Conservation (phyloP, 192 early-diverging fungal genomes). For the Gryganskiella cystojenkinii region DNA sequence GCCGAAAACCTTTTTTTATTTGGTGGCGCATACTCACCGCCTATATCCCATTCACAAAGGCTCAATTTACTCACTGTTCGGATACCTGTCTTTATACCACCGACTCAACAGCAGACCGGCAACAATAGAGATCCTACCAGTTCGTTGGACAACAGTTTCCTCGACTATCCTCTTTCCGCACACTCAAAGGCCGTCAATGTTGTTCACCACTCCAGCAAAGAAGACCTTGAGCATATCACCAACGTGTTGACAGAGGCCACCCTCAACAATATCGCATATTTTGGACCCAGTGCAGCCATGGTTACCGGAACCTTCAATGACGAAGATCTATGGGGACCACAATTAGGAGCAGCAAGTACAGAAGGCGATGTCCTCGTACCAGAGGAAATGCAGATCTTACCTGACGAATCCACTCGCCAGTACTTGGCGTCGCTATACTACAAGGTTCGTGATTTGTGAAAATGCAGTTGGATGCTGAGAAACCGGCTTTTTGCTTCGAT, state of each 20-base stretch:
- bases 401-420: constrained; percentile 7
- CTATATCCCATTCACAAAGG: too few relatives aligned
- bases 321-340: constrained; percentile 39
- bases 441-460: too few relatives aligned
- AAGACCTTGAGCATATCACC: constrained; percentile 21
- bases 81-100: background rate
- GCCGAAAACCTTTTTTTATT: too few relatives aligned
- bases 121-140: background rate
- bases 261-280: constrained; percentile 21
- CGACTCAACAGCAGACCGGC: background rate
- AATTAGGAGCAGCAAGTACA: constrained; percentile 17
- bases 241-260: constrained; percentile 24
- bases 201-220: constrained; percentile 13
- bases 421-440: constrained; percentile 20
- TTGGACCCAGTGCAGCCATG: constrained; percentile 24
- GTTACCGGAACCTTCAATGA: constrained; percentile 28
- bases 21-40: too few relatives aligned
- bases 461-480: too few relatives aligned
- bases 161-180: constrained; percentile 15
- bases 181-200: constrained; percentile 13
- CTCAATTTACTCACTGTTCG: too few relatives aligned
- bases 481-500: too few relatives aligned
- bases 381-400: constrained; percentile 27
- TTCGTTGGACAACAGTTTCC: constrained; percentile 3
- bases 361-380: constrained; percentile 25